Conservation (phyloP, 1,284 basidiomycete species). For the Phenoliferia sp. region DNA sequence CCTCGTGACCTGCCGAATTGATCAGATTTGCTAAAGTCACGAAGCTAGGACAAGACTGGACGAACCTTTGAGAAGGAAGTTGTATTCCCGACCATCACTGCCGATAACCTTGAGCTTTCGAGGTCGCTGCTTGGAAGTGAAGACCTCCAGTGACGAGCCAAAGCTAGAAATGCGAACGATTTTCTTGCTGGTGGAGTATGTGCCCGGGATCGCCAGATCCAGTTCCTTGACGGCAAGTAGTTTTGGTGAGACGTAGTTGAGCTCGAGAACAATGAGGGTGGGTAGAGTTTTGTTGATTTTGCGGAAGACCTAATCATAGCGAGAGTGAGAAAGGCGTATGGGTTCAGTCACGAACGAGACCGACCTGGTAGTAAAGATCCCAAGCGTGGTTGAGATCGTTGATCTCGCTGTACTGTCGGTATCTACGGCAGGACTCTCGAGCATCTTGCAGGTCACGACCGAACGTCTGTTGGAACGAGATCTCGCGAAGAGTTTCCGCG, state of each 20-base stretch:
- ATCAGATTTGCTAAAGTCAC: conserved; percentile 1
- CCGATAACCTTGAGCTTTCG: conserved; percentile 84
- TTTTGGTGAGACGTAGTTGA: conserved; percentile 96
- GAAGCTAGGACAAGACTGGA: background rate
- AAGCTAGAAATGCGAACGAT: conserved; percentile 82
- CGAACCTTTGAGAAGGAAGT: conserved; percentile 84
- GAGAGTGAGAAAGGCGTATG: background rate
- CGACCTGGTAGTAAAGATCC: conserved; percentile 89
- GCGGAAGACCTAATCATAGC: conserved; percentile 73
- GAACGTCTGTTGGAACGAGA: conserved; percentile 91
- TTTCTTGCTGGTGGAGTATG: conserved; percentile 84
- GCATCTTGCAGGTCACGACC: conserved; percentile 91
- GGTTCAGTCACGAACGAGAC: conserved; percentile 40
- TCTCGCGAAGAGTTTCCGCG: conserved; percentile 89
- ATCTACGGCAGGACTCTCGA: conserved; percentile 84
- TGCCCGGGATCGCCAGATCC: conserved; percentile 91
- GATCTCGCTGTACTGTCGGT: conserved; percentile 79
- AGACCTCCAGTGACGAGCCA: conserved; percentile 80
- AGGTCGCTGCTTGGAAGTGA: conserved; percentile 97
- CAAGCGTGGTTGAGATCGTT: conserved; percentile 96
- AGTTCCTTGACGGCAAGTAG: conserved; percentile 83
- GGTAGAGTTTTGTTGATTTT: conserved; percentile 93
- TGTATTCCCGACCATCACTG: conserved; percentile 88
- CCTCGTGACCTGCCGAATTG: conserved; percentile 73
- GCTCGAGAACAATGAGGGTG: conserved; percentile 80